Base-by-base conservation (phyloP, 2,329 filamentous ascomycete genomes). In the Hortaea sp. region DNA sequence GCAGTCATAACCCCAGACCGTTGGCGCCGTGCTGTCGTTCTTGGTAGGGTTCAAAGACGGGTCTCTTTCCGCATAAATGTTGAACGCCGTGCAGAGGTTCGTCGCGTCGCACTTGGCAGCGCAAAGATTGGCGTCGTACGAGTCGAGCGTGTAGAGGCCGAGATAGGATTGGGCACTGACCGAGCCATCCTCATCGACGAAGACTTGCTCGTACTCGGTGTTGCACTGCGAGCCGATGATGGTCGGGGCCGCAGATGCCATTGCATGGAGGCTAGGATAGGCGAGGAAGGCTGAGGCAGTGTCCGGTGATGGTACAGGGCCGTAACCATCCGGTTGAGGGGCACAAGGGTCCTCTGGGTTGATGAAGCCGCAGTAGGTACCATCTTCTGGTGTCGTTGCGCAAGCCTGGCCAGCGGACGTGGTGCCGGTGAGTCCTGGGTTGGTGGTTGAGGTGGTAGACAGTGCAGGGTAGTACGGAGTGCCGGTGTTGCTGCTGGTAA, bases 31-130 rank as follows among this genome's bases (percentile, higher is more conserved):
- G 20, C 20, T 20, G 20, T 20, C 20, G 20, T 20, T 20, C 27
- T 44, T 56, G 12, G 44, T 57, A 6, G 66, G 62, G 12, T 57
- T 46, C 9, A 63, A 27, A 6, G 50, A 53, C 10, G 66, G 66
- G 42, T 66, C 59, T 31, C 66, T 59, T 48, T 58, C 56, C 47
- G 49, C 56, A 48, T 52, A 57, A 43, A 58, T 49, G 43, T 55
- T 57, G 45, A 53, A 51, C 11, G 49, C 45, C 27, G 50, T 41
- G 46, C 56, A 58, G 7, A 44, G 48, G 30, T 40, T 31, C 20
- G 49, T 49, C 10, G 40, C 35, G 44, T 53, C 45, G 47, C 56
- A 58, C 13, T 45, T 42, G 11, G 42, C 29, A 10, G 52, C 47
- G 42, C 56, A 58, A 27, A 39, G 39, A 12, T 46, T 42, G 9